Base-by-base conservation (phyloP, 805 yeast genomes). In the Spathaspora hagerdaliae region DNA sequence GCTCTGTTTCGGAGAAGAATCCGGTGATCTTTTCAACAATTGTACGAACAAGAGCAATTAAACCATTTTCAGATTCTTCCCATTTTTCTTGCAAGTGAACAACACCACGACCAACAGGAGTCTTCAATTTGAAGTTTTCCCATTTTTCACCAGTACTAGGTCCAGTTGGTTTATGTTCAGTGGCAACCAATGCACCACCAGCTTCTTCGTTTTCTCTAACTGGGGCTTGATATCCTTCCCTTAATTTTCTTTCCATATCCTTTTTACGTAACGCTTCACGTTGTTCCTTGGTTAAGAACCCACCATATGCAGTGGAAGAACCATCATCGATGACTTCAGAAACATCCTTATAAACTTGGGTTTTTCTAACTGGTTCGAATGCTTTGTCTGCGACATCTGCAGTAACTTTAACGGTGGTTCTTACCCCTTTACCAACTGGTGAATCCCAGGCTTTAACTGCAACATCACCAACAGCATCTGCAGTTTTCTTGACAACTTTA, bases 381-480 rank as follows among this genome's bases (percentile, higher is more conserved):
- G 86, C 89, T 65, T 86, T 88, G 57, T 88, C 94, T n/a, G 92
- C 83, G 11, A 77, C 82, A 45, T 87, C 88, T 1, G 95, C 97
- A 3, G 97, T 82, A 43, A 79, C 77, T 47, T 76, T 78, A n/a
- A 89, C 92, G 0, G 90, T 89, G 38, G 81, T 75, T 58, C 98
- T 79, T n/a, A 96, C 91, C 41, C 84, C 85, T 63, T 84, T 82
- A 49, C 96, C 94, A 37, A 92, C 87, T 24, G 94, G 87, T 1
- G 97, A 89, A 50, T 94, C 97, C 99, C 99, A 94, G 1, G 97
- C 97, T 48, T 83, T 85, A 35, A 78, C 74, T 4, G 97, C 98
- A 38, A 83, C 96, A 47, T 78, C 84, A 44, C 97, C 98, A 32
- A 94, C 89, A 35, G 83, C 92, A 57, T 86, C 88, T n/a, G 97